phyloP scores from a whole-genome alignment of 164 flowering plant genomes.

The Chimonanthus praecox region DNA sequence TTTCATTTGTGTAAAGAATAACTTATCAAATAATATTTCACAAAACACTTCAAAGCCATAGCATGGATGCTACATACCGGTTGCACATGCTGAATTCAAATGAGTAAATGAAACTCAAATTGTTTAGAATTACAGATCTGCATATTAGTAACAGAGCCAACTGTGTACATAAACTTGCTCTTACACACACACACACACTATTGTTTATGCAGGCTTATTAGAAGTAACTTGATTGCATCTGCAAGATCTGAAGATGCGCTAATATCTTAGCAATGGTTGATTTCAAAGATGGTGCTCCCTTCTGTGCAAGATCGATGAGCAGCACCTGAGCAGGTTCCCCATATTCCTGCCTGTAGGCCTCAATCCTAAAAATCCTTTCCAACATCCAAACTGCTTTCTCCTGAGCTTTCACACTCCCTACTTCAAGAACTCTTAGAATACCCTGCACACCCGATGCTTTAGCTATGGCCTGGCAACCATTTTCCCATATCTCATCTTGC shows the following conservation, averaged over 20 bases:
- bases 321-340: conserved; percentile 62
- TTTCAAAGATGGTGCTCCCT: conserved; percentile 47
- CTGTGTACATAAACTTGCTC: neutral
- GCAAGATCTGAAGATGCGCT: conserved; percentile 80
- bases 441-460: conserved; percentile 42
- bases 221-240: conserved; percentile 78
- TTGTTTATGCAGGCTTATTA: conserved; percentile 13
- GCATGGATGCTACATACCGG: neutral
- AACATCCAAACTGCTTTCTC: conserved; percentile 73
- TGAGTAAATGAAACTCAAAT: neutral
- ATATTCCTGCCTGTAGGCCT: conserved; percentile 40
- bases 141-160: too few species aligned
- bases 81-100: neutral
- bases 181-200: neutral
- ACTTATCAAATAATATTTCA: too few species aligned
- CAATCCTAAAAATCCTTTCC: conserved; percentile 61
- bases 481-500: conserved; percentile 65
- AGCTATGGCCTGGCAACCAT: conserved; percentile 50
- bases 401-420: conserved; percentile 50
- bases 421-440: conserved; percentile 40
- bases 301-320: conserved; percentile 71
- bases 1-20: neutral
- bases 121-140: neutral
- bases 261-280: conserved; percentile 52
- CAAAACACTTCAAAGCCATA: neutral